Conservation (phyloP, 768 basidiomycete genomes). For the Calocybe cyanea region DNA sequence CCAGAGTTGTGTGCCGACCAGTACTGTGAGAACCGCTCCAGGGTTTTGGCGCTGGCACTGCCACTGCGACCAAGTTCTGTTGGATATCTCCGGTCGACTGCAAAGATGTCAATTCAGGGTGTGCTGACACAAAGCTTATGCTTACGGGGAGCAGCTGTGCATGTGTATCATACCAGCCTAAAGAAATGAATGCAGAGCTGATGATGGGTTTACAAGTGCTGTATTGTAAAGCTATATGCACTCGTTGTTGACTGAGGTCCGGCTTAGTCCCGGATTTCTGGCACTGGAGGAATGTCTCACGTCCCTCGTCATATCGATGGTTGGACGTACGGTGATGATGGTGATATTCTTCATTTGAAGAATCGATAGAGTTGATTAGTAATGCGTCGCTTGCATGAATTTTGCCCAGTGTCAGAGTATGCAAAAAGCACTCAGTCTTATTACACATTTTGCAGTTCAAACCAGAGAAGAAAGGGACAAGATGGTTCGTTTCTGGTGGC, state of each 20-base stretch:
- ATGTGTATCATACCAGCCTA: slow-evolving; percentile 61
- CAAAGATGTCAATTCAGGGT: too few species aligned
- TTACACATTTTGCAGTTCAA: slow-evolving; percentile 41
- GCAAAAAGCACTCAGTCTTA: slow-evolving; percentile 32
- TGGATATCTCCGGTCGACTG: too few species aligned
- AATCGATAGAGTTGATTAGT: slow-evolving; percentile 22
- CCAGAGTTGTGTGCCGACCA: neutral
- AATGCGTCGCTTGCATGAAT: slow-evolving; percentile 40
- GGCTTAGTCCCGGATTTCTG: slow-evolving; percentile 31
- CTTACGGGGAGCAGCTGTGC: slow-evolving; percentile 10
- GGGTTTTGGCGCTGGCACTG: too few species aligned
- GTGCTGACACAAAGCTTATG: neutral
- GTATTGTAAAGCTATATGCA: slow-evolving; percentile 46
- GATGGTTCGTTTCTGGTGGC: slow-evolving; percentile 15
- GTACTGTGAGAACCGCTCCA: neutral
- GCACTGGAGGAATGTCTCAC: slow-evolving; percentile 12
- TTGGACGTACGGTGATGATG: slow-evolving; percentile 22
- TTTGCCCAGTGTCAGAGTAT: slow-evolving; percentile 26
- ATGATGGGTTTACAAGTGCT: slow-evolving; percentile 40
- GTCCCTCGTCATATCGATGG: slow-evolving; percentile 15
- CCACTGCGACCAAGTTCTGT: too few species aligned
- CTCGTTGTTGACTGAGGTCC: slow-evolving; percentile 33
- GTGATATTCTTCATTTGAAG: slow-evolving; percentile 28
- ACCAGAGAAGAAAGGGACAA: slow-evolving; percentile 16
- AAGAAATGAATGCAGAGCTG: slow-evolving; percentile 30